Evolutionary conservation across 2,329 filamentous ascomycete species (phyloP), one percentile per base, ranked within the genome.

Genomic region (Xylariaceae sp.): DNA sequence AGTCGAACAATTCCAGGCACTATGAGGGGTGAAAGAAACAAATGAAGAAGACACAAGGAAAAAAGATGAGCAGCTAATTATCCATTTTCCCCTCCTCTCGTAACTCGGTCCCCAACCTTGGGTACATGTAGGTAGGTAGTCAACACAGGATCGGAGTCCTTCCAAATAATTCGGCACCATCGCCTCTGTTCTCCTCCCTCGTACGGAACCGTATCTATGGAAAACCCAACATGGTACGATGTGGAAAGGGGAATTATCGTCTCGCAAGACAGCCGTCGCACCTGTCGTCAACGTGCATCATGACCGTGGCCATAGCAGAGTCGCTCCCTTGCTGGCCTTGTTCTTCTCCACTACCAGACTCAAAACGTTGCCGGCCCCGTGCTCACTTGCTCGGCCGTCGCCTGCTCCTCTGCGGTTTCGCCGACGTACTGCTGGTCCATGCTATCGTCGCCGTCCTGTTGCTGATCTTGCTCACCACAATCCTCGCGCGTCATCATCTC

Each of bases 301-400:
- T 13, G 34, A 39, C 30, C 58, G 53, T 59, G 48, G 7, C 3
- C 11, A 15, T 9, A 10, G 15, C 15, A 8, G 51, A 53, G 50
- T 58, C 53, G 56, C 61, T 60, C 37, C 15, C 47, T 58, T 15
- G 11, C 34, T 30, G 6, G 13, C n/a, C 23, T 34, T 48, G 3
- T 53, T 37, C 41, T 44, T 34, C 37, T 39, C 35, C 59, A 59
- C 23, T 30, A 51, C 59, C 56, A 61, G 61, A 61, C 10, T 47
- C 15, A 37, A 59, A 59, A n/a, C 45, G 51, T 48, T 23, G 58
- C 39, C 13, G 56, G 61, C 17, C 60, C n/a, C 49, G 56, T 52
- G n/a, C 54, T 41, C 51, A 61, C 44, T 47, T 52, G 56, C 59
- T 62, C 49, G 37, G 55, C 47, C 11, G 54, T 59, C 35, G n/a